Base-by-base conservation (phyloP, 192 early-diverging fungal species). In the Entophlyctis helioformis region DNA sequence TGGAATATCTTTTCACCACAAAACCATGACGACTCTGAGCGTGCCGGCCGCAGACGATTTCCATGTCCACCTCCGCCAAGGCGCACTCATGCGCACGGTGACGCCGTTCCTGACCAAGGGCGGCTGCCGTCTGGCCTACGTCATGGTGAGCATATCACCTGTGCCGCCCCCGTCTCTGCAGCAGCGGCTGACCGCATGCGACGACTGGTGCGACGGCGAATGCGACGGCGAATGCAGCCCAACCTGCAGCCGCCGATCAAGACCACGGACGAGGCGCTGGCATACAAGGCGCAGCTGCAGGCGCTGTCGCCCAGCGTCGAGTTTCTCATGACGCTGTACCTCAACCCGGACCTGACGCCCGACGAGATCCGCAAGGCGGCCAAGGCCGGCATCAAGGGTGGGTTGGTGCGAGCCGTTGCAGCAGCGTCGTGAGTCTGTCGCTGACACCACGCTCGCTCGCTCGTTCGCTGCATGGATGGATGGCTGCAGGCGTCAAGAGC, bases 291-390 rank as follows among this genome's bases (percentile, higher is more conserved):
- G 25, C 53, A 89, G 53, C 72, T 98, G 10, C 67, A 91, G 59
- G 44, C 58, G n/a, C 64, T 92, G 0, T 86, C 84, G 0, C 91
- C 95, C 12, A 66, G 77, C 43, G 84, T 96, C 31, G 81, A 82
- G 15, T 95, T 91, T 63, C 71, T 88, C 27, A 88, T 96, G 80
- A 92, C 92, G 6, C 71, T 98, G 25, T 98, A 95, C 53, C 74
- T 98, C 42, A 69, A 63, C 38, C 86, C 89, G 9, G 79, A 78
- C 23, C 74, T 98, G 36, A 95, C 91, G 1, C 81, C 85, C 4
- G 89, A 84, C 23, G 95, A 96, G 58, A 85, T 96, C 43, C 53
- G 60, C 40, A 84, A 84, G 54, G 95, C 95, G 0, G 80, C 79
- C 15, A 67, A 71, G 40, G 80, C 83, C 10, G 92, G 92, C 18